Percentiles rank a stretch among this genome's conserved stretches.
Conservation (phyloP, 768 basidiomycete genomes). For the Asterophora parasitica region DNA sequence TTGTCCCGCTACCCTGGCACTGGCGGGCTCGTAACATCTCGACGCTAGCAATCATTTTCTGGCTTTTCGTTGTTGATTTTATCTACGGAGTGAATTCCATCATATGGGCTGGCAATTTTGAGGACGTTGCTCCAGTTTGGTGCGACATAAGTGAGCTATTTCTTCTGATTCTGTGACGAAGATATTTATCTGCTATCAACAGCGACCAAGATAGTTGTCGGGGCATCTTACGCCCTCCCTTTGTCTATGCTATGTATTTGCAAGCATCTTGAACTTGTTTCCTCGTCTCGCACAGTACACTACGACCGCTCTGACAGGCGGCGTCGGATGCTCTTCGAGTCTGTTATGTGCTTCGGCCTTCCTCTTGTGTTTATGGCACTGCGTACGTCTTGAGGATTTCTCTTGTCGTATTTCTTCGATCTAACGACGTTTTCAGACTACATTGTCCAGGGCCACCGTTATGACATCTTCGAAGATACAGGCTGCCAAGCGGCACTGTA, state of each 20-base stretch:
- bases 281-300: conserved; percentile 29
- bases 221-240: conserved; percentile 38
- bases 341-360: conserved; percentile 29
- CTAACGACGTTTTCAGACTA: conserved; percentile 25
- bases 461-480: conserved; percentile 42
- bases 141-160: conserved; percentile 47
- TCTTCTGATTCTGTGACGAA: conserved; percentile 42
- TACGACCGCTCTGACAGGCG: conserved; percentile 40
- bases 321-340: conserved; percentile 28
- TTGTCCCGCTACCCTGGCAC: conserved; percentile 25
- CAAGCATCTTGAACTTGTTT: conserved; percentile 42
- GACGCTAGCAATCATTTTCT: conserved; percentile 6
- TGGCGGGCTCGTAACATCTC: conserved; percentile 13
- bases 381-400: conserved; percentile 32
- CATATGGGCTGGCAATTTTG: conserved; percentile 36
- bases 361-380: conserved; percentile 38
- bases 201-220: conserved; percentile 43
- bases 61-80: conserved; percentile 19
- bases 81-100: conserved; percentile 35
- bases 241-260: conserved; percentile 40
- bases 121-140: conserved; percentile 30
- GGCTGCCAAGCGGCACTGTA: conserved; percentile 39
- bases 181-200: conserved; percentile 34
- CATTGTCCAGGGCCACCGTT: conserved; percentile 46
- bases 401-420: conserved; percentile 13